Base-by-base conservation (phyloP, 306 rosid species). In the Prunus mongolica region DNA sequence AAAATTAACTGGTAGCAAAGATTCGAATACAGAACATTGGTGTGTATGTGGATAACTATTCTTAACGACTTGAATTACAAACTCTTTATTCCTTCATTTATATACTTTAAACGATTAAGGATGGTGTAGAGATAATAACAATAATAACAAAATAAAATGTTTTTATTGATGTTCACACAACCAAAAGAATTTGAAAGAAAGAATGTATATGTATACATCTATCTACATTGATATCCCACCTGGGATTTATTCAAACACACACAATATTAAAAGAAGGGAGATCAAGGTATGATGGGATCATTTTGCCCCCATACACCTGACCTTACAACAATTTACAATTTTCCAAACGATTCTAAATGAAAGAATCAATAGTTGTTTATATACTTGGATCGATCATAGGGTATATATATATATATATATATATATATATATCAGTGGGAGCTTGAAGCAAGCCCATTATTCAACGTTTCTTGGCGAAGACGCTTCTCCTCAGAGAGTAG, bases 401-500 rank as follows among this genome's bases (percentile, higher is more conserved):
- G n/a, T n/a, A n/a, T n/a, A n/a, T n/a, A n/a, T n/a, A n/a, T n/a
- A n/a, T n/a, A n/a, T n/a, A n/a, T n/a, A n/a, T n/a, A n/a, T n/a
- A n/a, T 0, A 22, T 24, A 24, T 57, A 57, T 54, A 7, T 12
- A 61, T 12, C 10, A 61, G 19, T 25, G 4, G 10, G n/a, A 6
- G 32, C 5, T 61, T 61, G 2, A 34, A 61, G 10, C 41, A 61
- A 10, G 16, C 64, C 66, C 66, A 6, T 61, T 27, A 24, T 8
- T 28, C n/a, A 20, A 28, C 28, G 54, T 45, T 16, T 25, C 45
- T 5, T 63, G 72, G 55, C 82, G 73, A 19, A 50, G 76, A 54
- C 55, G 70, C 72, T 64, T 73, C 66, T 77, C 82, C 22, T 67
- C 22, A 9, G 79, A 77, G 28, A 77, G 76, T 32, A 77, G 38